phyloP scores from a whole-genome alignment of 2,329 filamentous ascomycete genomes.

The Fusarium sp. region DNA sequence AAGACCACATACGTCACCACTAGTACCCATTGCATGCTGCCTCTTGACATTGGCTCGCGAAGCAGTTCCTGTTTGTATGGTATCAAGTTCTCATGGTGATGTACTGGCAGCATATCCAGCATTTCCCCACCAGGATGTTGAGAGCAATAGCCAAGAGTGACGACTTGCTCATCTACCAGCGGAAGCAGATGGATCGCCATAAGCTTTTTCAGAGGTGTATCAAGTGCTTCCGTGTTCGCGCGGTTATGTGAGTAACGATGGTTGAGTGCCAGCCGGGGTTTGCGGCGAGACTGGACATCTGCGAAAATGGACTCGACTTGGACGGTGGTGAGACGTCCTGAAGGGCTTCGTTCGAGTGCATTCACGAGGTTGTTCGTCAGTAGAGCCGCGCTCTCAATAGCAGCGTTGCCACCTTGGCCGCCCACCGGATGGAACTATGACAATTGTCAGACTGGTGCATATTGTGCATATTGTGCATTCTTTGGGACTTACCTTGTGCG shows the following conservation, averaged over 20 bases:
- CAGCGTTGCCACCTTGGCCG: background rate
- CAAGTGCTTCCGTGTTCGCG: background rate
- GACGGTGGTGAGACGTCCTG: background rate
- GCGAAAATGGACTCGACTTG: background rate
- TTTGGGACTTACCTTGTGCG: background rate
- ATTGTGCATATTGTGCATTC: no score
- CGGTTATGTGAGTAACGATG: background rate
- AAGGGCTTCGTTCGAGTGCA: background rate
- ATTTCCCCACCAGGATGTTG: background rate
- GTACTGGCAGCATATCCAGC: background rate
- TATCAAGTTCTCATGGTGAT: background rate
- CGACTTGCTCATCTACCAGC: background rate
- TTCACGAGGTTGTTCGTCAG: background rate
- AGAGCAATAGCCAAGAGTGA: background rate
- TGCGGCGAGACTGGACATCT: background rate
- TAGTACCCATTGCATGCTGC: background rate
- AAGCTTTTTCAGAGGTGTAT: background rate
- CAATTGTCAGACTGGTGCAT: background rate
- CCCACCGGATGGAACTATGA: background rate
- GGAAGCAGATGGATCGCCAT: background rate
- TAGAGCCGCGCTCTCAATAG: background rate
- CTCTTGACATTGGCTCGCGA: background rate
- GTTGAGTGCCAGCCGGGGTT: background rate
- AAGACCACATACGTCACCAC: background rate
- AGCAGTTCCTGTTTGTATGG: background rate